Base-by-base conservation (phyloP, 2,329 filamentous ascomycete species). In the Myriosclerotinia curreyana region DNA sequence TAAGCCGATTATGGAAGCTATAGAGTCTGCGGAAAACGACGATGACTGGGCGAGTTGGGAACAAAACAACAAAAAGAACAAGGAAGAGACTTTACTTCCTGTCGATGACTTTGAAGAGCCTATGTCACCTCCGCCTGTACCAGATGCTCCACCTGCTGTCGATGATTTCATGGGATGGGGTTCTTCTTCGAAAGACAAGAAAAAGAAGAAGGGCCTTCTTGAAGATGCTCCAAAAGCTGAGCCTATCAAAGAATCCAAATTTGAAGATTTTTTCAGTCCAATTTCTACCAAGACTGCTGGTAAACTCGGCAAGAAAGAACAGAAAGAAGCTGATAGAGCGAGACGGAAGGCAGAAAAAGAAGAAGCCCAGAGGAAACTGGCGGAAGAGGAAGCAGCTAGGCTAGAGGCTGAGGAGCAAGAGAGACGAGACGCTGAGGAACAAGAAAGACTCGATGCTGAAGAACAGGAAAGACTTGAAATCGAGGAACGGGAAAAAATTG, bases 241-340 rank as follows among this genome's bases (percentile, higher is more conserved):
- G 60, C 80, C 82, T 49, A 81, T 44, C 22, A 61, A 54, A 12
- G 81, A 83, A 69, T 78, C 80, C 2, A 79, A 79, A 64, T 74
- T 74, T 20, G 79, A 80, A 36, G 54, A 54, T 15, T 66, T 67
- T n/a, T 73, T 71, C 68, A 70, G 67, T 11, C 64, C 65, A 11
- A 46, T 65, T 3, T 60, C 69, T 42, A 68, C 69, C 5, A 74
- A 81, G 31, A 42, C 55, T 48, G 31, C 31, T 25, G 14, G 14
- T 14, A 82, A 79, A 70, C 73, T 82, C 49, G 79, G 73, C 71
- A 80, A 80, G 68, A 82, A 80, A 66, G 81, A 83, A 69, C 77
- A 79, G 22, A 79, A 80, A 68, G 81, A 81, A 70, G 79, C 81
- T 3, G 69, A 69, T 5, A 82, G 79, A 69, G 71, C 82, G 50